phyloP scores from a whole-genome alignment of 192 early-diverging fungal genomes.

The Pecoramyces ruminantium region DNA sequence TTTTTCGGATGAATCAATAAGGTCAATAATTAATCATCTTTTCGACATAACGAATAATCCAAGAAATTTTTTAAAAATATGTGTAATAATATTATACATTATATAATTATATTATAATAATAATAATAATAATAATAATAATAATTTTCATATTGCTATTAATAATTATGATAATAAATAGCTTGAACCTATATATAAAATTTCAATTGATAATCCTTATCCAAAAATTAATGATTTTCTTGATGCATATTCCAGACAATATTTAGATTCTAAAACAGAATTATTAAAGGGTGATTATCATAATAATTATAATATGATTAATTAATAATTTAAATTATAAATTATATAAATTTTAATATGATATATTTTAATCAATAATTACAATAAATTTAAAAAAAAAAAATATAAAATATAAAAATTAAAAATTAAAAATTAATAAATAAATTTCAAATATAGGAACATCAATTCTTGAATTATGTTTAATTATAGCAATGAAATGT shows the following conservation, averaged over 20 bases:
- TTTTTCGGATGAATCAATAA: not conserved
- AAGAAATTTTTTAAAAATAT: not conserved
- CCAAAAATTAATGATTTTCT: not conserved
- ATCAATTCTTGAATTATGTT: constrained; percentile 59
- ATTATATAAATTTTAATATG: too few species aligned
- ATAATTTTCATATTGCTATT: too few species aligned
- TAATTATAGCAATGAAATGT: constrained; percentile 64
- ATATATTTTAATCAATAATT: constrained; percentile 1
- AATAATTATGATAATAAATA: too few species aligned
- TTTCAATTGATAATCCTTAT: not conserved
- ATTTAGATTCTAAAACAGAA: constrained; percentile 29
- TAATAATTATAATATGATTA: too few species aligned
- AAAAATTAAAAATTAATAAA: too few species aligned
- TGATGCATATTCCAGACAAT: constrained; percentile 5
- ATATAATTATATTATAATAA: too few species aligned
- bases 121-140: too few species aligned
- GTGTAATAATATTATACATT: not conserved
- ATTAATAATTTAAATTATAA: too few species aligned
- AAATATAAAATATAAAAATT: too few species aligned
- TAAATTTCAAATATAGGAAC: constrained; percentile 20
- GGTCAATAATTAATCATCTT: not conserved
- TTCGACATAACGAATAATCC: not conserved
- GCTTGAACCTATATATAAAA: not conserved
- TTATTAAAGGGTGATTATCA: constrained; percentile 31
- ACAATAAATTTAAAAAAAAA: not conserved